Conservation (phyloP, 306 rosid species). For the Fragaria nilgerrensis region DNA sequence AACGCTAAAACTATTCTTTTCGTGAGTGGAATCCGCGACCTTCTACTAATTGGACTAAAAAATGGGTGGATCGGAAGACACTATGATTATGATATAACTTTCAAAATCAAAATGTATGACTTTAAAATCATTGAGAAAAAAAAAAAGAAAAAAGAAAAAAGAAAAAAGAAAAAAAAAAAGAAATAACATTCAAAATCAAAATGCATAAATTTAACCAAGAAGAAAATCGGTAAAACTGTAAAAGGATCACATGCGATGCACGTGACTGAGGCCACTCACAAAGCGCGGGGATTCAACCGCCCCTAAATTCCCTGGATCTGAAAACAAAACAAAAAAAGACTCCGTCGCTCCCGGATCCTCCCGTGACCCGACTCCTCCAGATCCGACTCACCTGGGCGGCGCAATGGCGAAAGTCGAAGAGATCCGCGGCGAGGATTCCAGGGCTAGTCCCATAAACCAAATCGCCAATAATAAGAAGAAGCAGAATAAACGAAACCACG, state of each 20-base stretch:
- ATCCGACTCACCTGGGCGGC: conserved; percentile 2
- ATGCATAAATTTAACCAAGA: too few relatives aligned
- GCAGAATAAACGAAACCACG: conserved; percentile 52
- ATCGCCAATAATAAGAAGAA: conserved; percentile 3
- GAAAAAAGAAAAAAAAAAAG: too few relatives aligned
- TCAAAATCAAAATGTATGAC: too few relatives aligned
- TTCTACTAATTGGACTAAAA: too few relatives aligned
- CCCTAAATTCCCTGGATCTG: background rate
- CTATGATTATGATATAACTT: too few relatives aligned
- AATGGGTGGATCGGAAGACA: too few relatives aligned
- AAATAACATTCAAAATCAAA: too few relatives aligned
- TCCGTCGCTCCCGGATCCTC: background rate
- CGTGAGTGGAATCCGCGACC: too few relatives aligned
- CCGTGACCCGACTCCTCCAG: background rate
- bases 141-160: too few relatives aligned
- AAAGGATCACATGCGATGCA: background rate
- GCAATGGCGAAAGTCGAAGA: conserved; percentile 58
- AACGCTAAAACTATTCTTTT: too few relatives aligned
- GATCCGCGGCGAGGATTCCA: conserved; percentile 24
- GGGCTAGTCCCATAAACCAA: background rate
- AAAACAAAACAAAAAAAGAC: background rate
- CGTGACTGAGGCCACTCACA: background rate
- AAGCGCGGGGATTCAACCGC: conserved; percentile 3
- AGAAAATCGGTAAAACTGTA: background rate
- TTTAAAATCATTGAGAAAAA: too few relatives aligned